Conservation (phyloP, 148 eudicot species). For the Bassia scoparia region DNA sequence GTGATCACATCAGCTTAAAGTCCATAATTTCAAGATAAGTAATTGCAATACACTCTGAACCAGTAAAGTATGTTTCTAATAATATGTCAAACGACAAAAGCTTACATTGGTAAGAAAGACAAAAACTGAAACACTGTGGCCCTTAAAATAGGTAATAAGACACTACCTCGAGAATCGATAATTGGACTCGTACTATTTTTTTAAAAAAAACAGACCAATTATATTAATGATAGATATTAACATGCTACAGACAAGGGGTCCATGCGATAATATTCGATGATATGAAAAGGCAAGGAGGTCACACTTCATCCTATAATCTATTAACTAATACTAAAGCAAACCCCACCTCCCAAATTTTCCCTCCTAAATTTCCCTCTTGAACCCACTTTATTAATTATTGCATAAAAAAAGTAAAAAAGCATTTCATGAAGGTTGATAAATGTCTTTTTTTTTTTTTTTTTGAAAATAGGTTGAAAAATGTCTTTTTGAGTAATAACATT, state of each 20-base stretch:
- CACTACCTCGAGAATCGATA: background rate
- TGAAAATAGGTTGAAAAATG: too few relatives aligned
- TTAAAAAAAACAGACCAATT: background rate
- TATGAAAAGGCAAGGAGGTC: background rate
- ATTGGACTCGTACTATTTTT: background rate
- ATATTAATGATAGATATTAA: background rate
- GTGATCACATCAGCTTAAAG: conserved; percentile 5
- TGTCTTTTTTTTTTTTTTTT: too few relatives aligned
- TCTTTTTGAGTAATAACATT: too few relatives aligned
- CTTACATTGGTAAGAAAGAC: background rate
- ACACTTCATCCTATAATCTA: background rate
- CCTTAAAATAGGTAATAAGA: background rate
- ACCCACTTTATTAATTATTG: too few relatives aligned
- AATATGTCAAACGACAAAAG: background rate
- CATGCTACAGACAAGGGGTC: background rate
- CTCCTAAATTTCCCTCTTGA: too few relatives aligned
- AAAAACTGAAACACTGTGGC: background rate
- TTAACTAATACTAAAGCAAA: too few relatives aligned
- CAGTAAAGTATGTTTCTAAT: background rate
- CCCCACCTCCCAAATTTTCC: too few relatives aligned
- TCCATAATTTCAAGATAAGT: background rate
- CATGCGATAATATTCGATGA: background rate
- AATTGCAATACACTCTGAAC: background rate
- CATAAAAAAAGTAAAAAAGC: too few relatives aligned
- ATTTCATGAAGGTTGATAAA: too few relatives aligned